Percentiles rank a stretch among this genome's conserved stretches.
Evolutionary conservation across 2,329 filamentous ascomycete genomes (phyloP).

Genomic region (Ploettnerulaceae sp.): DNA sequence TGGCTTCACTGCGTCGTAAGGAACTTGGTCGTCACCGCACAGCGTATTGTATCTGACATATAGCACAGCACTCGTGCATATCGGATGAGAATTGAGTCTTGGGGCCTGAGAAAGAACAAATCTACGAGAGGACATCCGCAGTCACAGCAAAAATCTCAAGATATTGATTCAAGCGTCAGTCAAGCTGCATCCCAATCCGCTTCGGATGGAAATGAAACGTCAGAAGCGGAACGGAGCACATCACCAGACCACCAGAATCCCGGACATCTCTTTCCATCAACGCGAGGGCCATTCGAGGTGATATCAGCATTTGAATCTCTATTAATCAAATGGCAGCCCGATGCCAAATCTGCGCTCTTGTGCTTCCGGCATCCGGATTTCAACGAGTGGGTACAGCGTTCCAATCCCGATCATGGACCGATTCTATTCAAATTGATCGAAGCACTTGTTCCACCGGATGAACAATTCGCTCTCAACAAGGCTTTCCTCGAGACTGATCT

Average conservation of each 20-base stretch:
- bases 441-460: constrained; percentile 17
- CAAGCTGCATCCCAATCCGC: too few species aligned
- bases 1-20: constrained; percentile 21
- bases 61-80: constrained; percentile 15
- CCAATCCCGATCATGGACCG: constrained; percentile 6
- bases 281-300: constrained; percentile 3
- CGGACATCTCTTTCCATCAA: background rate
- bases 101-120: constrained; percentile 15
- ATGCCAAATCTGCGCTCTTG: constrained; percentile 14
- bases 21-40: background rate
- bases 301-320: constrained; percentile 15
- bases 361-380: constrained; percentile 16
- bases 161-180: too few species aligned
- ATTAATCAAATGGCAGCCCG: constrained; percentile 19
- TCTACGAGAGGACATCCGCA: background rate
- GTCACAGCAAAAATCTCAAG: background rate
- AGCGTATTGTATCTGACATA: background rate
- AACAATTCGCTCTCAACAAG: constrained; percentile 20
- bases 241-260: background rate
- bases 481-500: constrained; percentile 19
- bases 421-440: constrained; percentile 23
- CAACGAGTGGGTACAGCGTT: constrained; percentile 11
- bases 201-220: background rate
- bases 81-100: constrained; percentile 13
- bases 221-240: background rate